Percentiles rank a stretch among this genome's conserved stretches.
These are phyloP conservation scores for Dothistroma septosporum DNA, from an alignment of 2,329 filamentous ascomycete species.

Conservation along the genomic window DNA sequence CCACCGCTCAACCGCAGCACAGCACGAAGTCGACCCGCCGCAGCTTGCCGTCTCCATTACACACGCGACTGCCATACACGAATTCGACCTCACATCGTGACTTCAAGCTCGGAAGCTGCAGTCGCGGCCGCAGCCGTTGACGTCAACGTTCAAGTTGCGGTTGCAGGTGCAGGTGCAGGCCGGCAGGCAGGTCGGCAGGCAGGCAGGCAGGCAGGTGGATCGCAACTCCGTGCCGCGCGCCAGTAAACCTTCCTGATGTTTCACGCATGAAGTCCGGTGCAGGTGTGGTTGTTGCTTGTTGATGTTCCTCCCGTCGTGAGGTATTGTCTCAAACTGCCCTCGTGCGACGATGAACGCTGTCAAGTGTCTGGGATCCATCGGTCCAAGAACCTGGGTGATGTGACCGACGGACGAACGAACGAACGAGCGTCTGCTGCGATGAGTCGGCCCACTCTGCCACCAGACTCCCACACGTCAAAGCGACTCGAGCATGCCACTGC, in stretches of 20 bases:
- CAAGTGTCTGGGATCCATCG: background rate
- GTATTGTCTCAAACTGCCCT: background rate
- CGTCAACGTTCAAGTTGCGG: too few species aligned
- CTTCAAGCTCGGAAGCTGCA: too few species aligned
- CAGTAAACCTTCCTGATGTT: background rate
- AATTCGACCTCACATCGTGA: too few species aligned
- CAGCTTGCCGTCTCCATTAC: too few species aligned
- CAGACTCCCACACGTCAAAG: conserved; percentile 39
- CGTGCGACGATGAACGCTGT: background rate
- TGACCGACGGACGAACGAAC: background rate
- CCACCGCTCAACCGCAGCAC: too few species aligned
- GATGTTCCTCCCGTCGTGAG: too few species aligned
- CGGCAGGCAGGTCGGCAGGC: too few species aligned
- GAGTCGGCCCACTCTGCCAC: conserved; percentile 21
- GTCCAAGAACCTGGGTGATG: background rate
- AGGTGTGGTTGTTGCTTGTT: background rate
- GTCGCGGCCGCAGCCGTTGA: too few species aligned
- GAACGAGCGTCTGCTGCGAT: conserved; percentile 13
- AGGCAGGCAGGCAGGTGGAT: background rate
- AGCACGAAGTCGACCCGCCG: too few species aligned
- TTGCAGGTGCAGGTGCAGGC: too few species aligned
- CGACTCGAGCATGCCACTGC: conserved; percentile 54
- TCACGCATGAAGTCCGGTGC: background rate
- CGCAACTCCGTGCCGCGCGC: background rate
- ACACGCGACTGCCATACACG: too few species aligned